Percentiles rank a stretch among this genome's conserved stretches.
Evolutionary conservation across 768 basidiomycete genomes (phyloP).

Genomic region (Rhodotorula diobovata): DNA sequence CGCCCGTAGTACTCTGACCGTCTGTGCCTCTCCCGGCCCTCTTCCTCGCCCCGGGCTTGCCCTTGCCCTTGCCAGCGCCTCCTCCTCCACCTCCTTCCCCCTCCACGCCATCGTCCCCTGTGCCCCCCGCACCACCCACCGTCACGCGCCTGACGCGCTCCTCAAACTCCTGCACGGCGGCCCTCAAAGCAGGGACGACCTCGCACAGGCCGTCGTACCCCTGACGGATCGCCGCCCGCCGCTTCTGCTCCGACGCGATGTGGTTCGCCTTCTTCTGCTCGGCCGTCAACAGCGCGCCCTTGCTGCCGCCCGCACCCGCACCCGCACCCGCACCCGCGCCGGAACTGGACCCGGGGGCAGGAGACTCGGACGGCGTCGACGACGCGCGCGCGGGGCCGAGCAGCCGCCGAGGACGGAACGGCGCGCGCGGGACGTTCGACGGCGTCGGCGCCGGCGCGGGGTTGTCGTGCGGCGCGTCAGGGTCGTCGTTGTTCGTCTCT

Average conservation of each 20-base stretch:
- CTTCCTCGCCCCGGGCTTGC: constrained; percentile 36
- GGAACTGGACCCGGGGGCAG: background rate
- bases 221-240: constrained; percentile 79
- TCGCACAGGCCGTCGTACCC: constrained; percentile 86
- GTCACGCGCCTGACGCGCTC: constrained; percentile 47
- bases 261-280: constrained; percentile 48
- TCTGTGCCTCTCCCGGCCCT: constrained; percentile 43
- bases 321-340: too few relatives aligned
- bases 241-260: constrained; percentile 89
- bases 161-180: constrained; percentile 74
- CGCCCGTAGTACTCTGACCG: constrained; percentile 45
- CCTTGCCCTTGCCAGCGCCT: background rate
- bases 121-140: background rate
- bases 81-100: constrained; percentile 11
- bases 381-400: background rate
- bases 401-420: background rate
- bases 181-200: constrained; percentile 71
- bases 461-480: background rate
- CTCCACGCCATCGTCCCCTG: too few relatives aligned
- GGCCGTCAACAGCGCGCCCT: constrained; percentile 26
- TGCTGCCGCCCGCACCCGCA: background rate
- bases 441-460: constrained; percentile 4
- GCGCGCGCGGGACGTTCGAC: constrained; percentile 8
- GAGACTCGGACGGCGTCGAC: background rate
- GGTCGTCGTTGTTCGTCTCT: background rate